A percentile compares a stretch with the other conserved stretches of the same genome.
phyloP scores from a whole-genome alignment of 2,329 filamentous ascomycete species.

The Trichoderma semiorbis region DNA sequence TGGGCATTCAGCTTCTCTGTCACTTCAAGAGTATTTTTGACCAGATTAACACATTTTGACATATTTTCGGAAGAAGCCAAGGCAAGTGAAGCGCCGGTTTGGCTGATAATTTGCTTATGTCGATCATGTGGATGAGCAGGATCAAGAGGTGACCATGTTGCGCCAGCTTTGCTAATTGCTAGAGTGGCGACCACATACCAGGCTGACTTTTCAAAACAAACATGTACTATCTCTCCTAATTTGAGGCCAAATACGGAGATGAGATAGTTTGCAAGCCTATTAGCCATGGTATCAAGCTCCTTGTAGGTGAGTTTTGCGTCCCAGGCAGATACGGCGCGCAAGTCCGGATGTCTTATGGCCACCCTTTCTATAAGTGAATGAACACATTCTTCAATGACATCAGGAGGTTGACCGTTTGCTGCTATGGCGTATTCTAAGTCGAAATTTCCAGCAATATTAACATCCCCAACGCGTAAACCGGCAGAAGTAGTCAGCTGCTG shows the following conservation, averaged over 20 bases:
- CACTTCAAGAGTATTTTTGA: neutral
- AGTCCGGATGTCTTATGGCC: neutral
- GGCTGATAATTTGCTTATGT: neutral
- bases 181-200: conserved; percentile 25
- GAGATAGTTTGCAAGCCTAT: neutral
- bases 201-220: conserved; percentile 23
- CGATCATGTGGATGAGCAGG: neutral
- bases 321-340: conserved; percentile 21
- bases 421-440: neutral
- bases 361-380: neutral
- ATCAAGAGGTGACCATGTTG: conserved; percentile 9
- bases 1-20: neutral
- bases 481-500: neutral
- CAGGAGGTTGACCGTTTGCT: neutral
- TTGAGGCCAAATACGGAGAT: conserved; percentile 21
- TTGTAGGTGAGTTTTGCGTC: conserved; percentile 24
- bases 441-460: neutral
- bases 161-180: conserved; percentile 29
- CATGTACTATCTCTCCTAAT: conserved; percentile 20
- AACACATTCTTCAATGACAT: neutral
- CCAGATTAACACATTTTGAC: neutral
- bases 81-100: neutral
- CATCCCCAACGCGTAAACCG: neutral
- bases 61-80: neutral
- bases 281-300: conserved; percentile 14